phyloP scores from a whole-genome alignment of 345 rosid species.

The Corymbia maculata region DNA sequence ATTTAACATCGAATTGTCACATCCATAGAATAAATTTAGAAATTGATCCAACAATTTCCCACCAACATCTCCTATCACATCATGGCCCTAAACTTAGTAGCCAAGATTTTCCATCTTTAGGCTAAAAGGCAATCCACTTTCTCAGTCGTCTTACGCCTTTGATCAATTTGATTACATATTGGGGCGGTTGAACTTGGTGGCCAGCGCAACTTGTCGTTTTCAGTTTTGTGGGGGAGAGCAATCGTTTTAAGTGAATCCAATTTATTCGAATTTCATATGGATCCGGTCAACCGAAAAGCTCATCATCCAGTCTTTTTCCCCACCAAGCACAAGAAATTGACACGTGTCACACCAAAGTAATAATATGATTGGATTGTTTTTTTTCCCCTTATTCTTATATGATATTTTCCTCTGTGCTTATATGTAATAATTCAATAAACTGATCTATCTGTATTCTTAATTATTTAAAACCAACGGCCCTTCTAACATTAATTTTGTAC shows the following conservation, averaged over 20 bases:
- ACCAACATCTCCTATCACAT: neutral
- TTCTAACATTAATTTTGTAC: neutral
- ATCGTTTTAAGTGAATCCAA: neutral
- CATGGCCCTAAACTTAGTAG: neutral
- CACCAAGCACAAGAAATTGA: neutral
- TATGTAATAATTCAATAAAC: too few relatives aligned
- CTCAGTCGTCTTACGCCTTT: neutral
- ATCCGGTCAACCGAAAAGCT: neutral
- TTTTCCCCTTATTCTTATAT: neutral
- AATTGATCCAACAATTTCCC: neutral
- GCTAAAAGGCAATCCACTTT: neutral
- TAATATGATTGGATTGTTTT: neutral
- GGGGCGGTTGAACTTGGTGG: neutral
- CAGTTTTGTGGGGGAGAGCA: neutral
- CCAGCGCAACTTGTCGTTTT: neutral
- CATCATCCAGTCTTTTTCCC: neutral
- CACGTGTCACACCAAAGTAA: neutral
- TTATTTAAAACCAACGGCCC: neutral
- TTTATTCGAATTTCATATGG: neutral
- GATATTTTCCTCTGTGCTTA: neutral
- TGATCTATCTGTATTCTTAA: neutral
- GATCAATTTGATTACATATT: neutral
- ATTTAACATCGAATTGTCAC: accelerated
- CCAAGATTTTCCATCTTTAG: neutral
- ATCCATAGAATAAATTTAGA: too few relatives aligned